Conservation (phyloP, 768 basidiomycete genomes). For the Mycena amicta region DNA sequence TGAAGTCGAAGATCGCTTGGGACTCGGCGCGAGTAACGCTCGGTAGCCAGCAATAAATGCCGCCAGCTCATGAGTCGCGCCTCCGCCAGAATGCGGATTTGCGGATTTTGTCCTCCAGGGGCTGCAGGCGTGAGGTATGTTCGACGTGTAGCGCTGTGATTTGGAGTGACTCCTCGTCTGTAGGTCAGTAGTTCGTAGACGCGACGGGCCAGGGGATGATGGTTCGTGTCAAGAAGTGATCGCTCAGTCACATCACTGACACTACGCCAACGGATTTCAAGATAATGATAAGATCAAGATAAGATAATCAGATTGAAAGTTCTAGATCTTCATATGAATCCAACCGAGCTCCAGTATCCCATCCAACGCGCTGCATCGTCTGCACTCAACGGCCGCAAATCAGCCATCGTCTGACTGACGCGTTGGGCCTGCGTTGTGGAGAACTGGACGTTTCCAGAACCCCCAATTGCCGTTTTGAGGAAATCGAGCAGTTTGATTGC, state of each 20-base stretch:
- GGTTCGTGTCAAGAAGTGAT: too few relatives aligned
- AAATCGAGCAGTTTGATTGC: conserved; percentile 7
- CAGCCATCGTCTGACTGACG: not conserved
- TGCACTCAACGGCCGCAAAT: not conserved
- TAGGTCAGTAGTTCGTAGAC: conserved; percentile 5
- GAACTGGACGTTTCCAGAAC: not conserved
- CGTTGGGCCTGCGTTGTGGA: not conserved
- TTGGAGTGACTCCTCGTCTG: not conserved
- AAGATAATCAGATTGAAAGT: too few relatives aligned
- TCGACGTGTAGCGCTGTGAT: conserved; percentile 3
- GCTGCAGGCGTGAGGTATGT: not conserved
- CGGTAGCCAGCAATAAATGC: not conserved
- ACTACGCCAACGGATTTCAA: too few relatives aligned
- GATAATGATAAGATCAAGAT: too few relatives aligned
- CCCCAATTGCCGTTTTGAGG: not conserved
- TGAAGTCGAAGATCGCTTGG: not conserved
- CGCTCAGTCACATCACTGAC: too few relatives aligned
- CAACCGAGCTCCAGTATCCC: not conserved
- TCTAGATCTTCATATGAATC: not conserved
- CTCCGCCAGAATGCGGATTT: not conserved
- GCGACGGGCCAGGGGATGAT: too few relatives aligned
- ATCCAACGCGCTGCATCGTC: not conserved
- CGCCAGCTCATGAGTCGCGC: not conserved
- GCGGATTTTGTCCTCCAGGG: conserved; percentile 9
- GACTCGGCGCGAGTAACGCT: not conserved